These are phyloP conservation scores for Aphanomyces cochlioides DNA, from an alignment of 352 stramenopile species.

Conservation along the genomic window DNA sequence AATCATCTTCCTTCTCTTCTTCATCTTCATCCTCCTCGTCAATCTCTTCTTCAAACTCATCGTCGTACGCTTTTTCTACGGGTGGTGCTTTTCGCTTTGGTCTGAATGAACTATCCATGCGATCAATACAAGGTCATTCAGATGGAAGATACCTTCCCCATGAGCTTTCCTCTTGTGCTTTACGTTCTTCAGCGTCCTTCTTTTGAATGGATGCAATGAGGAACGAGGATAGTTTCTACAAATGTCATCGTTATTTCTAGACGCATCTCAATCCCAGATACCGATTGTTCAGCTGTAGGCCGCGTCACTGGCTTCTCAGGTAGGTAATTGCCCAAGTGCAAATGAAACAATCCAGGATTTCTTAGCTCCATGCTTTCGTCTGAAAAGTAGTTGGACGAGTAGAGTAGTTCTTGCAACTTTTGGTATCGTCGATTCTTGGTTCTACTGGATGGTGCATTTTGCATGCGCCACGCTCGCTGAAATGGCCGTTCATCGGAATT, in stretches of 20 bases:
- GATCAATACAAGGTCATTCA: too few relatives aligned
- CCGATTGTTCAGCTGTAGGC: conserved; percentile 1
- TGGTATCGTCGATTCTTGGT: conserved; percentile 73
- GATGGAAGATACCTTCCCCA: conserved; percentile 39
- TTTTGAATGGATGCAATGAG: conserved; percentile 65
- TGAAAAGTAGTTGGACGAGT: conserved; percentile 57
- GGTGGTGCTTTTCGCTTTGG: conserved; percentile 7
- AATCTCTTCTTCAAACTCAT: conserved; percentile 37
- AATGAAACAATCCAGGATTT: conserved; percentile 75
- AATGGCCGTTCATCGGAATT: too few relatives aligned
- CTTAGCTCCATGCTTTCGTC: conserved; percentile 78
- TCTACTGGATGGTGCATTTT: conserved; percentile 28
- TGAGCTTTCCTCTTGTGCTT: conserved; percentile 52
- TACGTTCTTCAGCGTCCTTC: conserved; percentile 59
- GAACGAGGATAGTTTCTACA: conserved; percentile 51
- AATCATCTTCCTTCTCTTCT: conserved; percentile 31
- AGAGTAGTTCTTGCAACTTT: conserved; percentile 62
- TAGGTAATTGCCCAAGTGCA: conserved; percentile 74
- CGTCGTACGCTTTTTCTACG: conserved; percentile 42
- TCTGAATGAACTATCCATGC: neutral
- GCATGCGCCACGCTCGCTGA: neutral
- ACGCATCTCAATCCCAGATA: neutral
- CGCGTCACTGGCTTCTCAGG: neutral
- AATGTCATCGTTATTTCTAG: neutral
- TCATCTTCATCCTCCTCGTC: conserved; percentile 42